Evolutionary conservation across 225 moss, liverwort and hornwort species (phyloP).

Genomic region (Pleurozium schreberi): DNA sequence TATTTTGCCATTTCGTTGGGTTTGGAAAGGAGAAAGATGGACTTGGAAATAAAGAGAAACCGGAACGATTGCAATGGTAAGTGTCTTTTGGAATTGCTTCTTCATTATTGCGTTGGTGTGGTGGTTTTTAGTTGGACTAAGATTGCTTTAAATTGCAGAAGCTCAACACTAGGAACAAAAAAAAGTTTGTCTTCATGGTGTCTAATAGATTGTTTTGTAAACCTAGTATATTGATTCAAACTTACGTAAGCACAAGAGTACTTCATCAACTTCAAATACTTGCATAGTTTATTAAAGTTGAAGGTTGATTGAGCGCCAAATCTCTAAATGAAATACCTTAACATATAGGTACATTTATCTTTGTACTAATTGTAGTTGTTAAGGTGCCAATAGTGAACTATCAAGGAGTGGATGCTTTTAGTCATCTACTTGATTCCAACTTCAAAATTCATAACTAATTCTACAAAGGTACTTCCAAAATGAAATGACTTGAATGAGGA

Average conservation of each 20-base stretch:
- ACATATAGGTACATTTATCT: neutral
- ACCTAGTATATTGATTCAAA: neutral
- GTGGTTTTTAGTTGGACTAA: fast-evolving
- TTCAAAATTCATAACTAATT: neutral
- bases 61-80: neutral
- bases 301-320: fast-evolving
- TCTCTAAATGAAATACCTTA: neutral
- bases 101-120: fast-evolving
- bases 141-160: neutral
- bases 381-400: neutral
- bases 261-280: neutral
- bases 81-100: fast-evolving
- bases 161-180: fast-evolving
- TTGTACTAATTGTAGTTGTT: neutral
- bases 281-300: fast-evolving
- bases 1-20: too few species aligned
- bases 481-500: neutral
- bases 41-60: neutral
- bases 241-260: neutral
- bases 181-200: neutral
- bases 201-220: neutral
- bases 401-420: neutral
- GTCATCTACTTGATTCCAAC: neutral
- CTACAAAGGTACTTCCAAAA: neutral
- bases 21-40: neutral